Conservation (phyloP, 495 filamentous ascomycete genomes). For the Astrothelium subdiscretum region DNA sequence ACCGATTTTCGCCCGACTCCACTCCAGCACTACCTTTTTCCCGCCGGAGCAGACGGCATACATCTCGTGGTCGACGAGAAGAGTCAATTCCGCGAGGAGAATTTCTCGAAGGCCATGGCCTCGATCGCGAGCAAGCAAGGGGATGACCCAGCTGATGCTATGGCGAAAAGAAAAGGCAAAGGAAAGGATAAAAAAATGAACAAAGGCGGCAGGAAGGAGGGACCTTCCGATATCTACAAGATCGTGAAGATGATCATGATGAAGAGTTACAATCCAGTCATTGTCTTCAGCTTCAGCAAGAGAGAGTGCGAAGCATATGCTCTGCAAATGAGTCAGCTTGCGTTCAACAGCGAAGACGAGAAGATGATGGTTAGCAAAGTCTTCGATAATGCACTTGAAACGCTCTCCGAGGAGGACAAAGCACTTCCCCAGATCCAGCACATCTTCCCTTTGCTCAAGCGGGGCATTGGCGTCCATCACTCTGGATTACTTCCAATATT, state of each 20-base stretch:
- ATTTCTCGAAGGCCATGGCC: constrained; percentile 91
- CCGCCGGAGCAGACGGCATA: constrained; percentile 84
- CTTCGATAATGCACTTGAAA: constrained; percentile 79
- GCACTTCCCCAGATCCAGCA: constrained; percentile 79
- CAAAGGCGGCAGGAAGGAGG: constrained; percentile 65
- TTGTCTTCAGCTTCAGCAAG: constrained; percentile 99
- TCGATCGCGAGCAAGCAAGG: constrained; percentile 80
- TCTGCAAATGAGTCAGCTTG: constrained; percentile 66
- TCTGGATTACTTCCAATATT: constrained; percentile 89
- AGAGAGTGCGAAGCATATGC: constrained; percentile 83
- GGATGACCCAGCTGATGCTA: constrained; percentile 64
- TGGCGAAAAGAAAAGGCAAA: constrained; percentile 67
- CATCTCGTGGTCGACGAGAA: constrained; percentile 94
- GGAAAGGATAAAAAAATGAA: constrained; percentile 85
- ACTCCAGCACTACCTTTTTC: constrained; percentile 95
- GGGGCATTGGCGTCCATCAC: constrained; percentile 95
- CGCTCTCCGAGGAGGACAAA: constrained; percentile 83
- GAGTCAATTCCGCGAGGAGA: constrained; percentile 85
- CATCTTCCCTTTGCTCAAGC: constrained; percentile 76
- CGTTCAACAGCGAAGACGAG: constrained; percentile 97
- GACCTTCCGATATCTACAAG: constrained; percentile 80
- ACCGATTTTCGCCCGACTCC: constrained; percentile 96
- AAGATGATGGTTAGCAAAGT: constrained; percentile 91
- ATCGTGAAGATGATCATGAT: constrained; percentile 98
- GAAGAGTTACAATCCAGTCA: constrained; percentile 91